Evolutionary conservation across 2,329 filamentous ascomycete species (phyloP).

Genomic region (Onygenales sp.): DNA sequence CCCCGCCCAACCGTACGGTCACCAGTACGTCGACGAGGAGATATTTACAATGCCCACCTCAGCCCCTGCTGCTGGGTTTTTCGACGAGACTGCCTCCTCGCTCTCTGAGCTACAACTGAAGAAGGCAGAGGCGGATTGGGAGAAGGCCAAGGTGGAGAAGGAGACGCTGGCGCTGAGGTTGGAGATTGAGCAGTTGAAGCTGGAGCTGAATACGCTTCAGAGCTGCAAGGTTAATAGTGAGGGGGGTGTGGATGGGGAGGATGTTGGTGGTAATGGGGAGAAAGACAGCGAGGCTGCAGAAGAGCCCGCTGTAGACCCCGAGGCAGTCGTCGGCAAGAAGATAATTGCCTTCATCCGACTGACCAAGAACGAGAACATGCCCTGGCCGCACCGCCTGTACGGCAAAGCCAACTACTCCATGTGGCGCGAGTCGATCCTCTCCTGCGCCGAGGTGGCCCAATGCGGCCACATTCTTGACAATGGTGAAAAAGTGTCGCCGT

Average conservation of each 20-base stretch:
- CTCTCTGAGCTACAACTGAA: background rate
- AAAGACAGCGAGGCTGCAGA: background rate
- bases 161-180: background rate
- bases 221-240: background rate
- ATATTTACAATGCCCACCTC: no score
- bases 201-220: background rate
- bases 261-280: background rate
- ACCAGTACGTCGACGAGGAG: no score
- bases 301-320: background rate
- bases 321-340: slow-evolving; percentile 1
- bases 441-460: background rate
- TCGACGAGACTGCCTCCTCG: background rate
- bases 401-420: background rate
- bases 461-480: background rate
- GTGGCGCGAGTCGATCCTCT: slow-evolving; percentile 1
- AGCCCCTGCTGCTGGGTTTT: no score
- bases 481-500: background rate
- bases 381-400: background rate
- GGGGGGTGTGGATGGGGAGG: background rate
- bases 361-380: background rate
- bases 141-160: background rate
- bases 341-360: slow-evolving; percentile 1
- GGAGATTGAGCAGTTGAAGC: background rate
- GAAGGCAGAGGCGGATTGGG: background rate
- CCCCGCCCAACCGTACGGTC: no score